phyloP scores from a whole-genome alignment of 2,329 filamentous ascomycete genomes.

The Cladorrhinum sp. region DNA sequence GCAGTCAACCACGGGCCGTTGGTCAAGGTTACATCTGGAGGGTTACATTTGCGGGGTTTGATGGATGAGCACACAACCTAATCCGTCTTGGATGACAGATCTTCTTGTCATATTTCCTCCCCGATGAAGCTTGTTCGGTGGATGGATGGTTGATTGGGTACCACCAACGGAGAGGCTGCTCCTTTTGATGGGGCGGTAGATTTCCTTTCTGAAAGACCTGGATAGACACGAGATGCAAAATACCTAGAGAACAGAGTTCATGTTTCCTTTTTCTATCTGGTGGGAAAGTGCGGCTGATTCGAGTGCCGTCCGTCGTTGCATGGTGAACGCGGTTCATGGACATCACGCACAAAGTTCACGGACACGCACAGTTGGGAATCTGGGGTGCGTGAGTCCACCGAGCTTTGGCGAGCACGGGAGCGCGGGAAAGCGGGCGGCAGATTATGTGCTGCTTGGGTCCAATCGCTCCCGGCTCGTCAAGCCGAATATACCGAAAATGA shows the following conservation, averaged over 20 bases:
- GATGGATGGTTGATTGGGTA: not conserved
- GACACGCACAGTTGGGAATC: not conserved
- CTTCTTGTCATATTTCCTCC: not conserved
- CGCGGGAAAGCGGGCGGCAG: too few relatives aligned
- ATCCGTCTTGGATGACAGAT: not conserved
- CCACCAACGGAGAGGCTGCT: not conserved
- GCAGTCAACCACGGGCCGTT: not conserved
- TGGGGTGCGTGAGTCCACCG: not conserved
- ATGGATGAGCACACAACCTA: too few relatives aligned
- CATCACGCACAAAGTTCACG: not conserved
- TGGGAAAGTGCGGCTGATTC: too few relatives aligned
- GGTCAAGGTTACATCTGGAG: not conserved
- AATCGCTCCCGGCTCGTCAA: not conserved
- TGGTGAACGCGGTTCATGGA: not conserved
- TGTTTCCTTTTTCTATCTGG: too few relatives aligned
- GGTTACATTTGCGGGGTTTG: not conserved
- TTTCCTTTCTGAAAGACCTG: not conserved
- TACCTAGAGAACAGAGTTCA: too few relatives aligned
- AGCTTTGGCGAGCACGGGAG: not conserved
- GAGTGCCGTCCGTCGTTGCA: not conserved
- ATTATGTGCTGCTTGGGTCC: too few relatives aligned
- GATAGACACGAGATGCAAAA: not conserved
- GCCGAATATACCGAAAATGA: not conserved
- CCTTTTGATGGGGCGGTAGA: not conserved
- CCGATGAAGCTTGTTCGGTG: not conserved